A percentile compares a stretch with the other conserved stretches of the same genome.
Evolutionary conservation across 176 grass and related monocot species (phyloP).

Genomic region (Metroxylon sagu): DNA sequence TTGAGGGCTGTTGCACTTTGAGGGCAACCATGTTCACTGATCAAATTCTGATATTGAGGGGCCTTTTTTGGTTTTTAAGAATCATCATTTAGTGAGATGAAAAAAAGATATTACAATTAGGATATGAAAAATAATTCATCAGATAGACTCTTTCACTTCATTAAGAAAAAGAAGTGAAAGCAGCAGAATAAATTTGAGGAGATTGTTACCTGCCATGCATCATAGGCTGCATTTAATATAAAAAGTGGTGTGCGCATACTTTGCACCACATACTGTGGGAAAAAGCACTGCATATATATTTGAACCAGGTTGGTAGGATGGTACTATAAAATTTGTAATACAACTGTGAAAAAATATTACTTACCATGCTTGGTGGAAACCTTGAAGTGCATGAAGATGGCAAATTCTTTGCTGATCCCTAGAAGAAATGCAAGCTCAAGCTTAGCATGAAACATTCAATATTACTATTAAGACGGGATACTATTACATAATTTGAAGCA

Average conservation of each 20-base stretch:
- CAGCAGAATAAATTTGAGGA: neutral
- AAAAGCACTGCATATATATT: conserved; percentile 12
- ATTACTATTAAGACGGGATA: neutral
- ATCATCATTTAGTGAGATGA: too few species aligned
- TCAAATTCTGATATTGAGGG: too few species aligned
- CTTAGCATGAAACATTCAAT: neutral
- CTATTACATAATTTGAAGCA: neutral
- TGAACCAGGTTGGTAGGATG: too few species aligned
- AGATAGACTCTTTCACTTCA: too few species aligned
- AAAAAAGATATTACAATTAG: too few species aligned
- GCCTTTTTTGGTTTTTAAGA: too few species aligned
- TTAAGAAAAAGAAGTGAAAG: too few species aligned
- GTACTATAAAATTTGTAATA: too few species aligned
- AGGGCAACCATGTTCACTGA: too few species aligned
- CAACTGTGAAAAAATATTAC: neutral
- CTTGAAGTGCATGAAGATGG: conserved; percentile 64
- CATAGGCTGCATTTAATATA: conserved; percentile 29
- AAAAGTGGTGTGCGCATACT: conserved; percentile 25
- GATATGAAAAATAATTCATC: too few species aligned
- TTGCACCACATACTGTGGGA: conserved; percentile 24
- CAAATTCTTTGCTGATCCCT: conserved; percentile 81
- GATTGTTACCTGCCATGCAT: conserved; percentile 29
- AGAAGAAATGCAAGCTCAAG: conserved; percentile 1
- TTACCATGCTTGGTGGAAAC: conserved; percentile 57
- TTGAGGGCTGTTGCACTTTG: too few species aligned